Evolutionary conservation across 306 rosid genomes (phyloP).

Genomic region (Urtica urens): DNA sequence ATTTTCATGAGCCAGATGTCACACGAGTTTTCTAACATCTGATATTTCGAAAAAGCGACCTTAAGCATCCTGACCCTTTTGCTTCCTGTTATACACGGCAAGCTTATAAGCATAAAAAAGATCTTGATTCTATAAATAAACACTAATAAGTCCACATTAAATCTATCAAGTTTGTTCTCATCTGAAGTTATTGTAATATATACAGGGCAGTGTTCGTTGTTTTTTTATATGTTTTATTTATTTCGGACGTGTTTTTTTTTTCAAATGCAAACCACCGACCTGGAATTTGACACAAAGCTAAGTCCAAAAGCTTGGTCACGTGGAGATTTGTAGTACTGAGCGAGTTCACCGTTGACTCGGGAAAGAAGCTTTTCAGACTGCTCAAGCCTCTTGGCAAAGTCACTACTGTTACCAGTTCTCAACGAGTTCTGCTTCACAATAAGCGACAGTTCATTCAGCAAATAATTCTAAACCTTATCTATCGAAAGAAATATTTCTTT

Average conservation of each 20-base stretch:
- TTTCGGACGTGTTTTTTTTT: no score
- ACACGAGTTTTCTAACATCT: no score
- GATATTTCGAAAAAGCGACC: slow-evolving; percentile 24
- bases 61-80: slow-evolving; percentile 4
- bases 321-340: slow-evolving; percentile 31
- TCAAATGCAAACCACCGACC: slow-evolving; percentile 15
- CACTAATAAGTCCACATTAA: not conserved
- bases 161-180: no score
- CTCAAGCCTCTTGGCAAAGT: slow-evolving; percentile 39
- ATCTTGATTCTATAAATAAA: not conserved
- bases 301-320: slow-evolving; percentile 19
- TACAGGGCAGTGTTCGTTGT: no score
- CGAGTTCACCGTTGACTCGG: slow-evolving; percentile 47
- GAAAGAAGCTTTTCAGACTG: slow-evolving; percentile 49
- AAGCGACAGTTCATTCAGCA: slow-evolving; percentile 12
- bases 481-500: not conserved
- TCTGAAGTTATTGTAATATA: no score
- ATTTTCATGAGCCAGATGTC: no score
- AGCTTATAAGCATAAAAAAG: not conserved
- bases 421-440: slow-evolving; percentile 28
- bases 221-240: no score
- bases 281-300: slow-evolving; percentile 11
- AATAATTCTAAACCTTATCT: not conserved
- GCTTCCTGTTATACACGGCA: not conserved
- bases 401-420: slow-evolving; percentile 30